Evolutionary conservation across 1,284 basidiomycete species (phyloP).

Genomic region (Moesziomyces sp.): DNA sequence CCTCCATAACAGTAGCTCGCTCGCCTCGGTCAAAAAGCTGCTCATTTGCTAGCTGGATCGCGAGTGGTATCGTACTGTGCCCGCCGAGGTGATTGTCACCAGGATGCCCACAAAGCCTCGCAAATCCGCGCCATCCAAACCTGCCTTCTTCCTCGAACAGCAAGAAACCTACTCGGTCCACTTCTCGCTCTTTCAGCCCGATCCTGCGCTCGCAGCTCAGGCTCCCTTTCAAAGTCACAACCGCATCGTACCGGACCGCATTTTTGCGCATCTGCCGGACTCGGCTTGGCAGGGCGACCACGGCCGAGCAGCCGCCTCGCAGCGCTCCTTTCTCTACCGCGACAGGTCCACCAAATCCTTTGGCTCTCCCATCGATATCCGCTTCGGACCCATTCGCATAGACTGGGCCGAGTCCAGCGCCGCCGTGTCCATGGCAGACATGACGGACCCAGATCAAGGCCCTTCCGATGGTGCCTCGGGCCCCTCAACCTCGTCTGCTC

Average conservation of each 20-base stretch:
- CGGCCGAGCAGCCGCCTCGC: slow-evolving; percentile 13
- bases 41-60: neutral
- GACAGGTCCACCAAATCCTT: slow-evolving; percentile 31
- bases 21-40: neutral
- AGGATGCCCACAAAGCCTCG: slow-evolving; percentile 39
- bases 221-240: slow-evolving; percentile 27
- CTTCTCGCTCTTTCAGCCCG: slow-evolving; percentile 33
- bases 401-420: slow-evolving; percentile 48
- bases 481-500: neutral
- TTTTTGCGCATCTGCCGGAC: slow-evolving; percentile 30
- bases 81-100: neutral
- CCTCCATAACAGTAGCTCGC: too few species aligned
- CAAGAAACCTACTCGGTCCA: slow-evolving; percentile 46
- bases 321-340: slow-evolving; percentile 20
- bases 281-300: slow-evolving; percentile 31
- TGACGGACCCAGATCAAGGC: slow-evolving; percentile 7
- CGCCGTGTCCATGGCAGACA: slow-evolving; percentile 3
- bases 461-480: slow-evolving; percentile 6
- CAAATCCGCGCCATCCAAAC: slow-evolving; percentile 17
- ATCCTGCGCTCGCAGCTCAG: slow-evolving; percentile 5
- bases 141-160: slow-evolving; percentile 30
- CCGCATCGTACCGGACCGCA: slow-evolving; percentile 5
- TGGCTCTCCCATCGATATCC: slow-evolving; percentile 46
- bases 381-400: slow-evolving; percentile 54
- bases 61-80: neutral